phyloP scores from a whole-genome alignment of 139 green algal species.

The Mesotaenium endlicherianum region DNA sequence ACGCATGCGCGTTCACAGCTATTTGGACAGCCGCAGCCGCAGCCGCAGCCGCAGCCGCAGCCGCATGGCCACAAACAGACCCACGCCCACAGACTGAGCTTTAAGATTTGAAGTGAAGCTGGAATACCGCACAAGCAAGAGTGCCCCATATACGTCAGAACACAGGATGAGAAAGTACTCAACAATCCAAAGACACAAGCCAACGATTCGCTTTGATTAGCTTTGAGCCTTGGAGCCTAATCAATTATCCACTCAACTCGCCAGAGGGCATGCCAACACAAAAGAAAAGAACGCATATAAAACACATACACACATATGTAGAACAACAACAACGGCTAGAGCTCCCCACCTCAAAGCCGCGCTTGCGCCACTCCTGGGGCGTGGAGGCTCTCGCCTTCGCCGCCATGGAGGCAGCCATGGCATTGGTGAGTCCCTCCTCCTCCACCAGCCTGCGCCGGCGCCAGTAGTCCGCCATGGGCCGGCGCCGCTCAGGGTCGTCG shows the following conservation, averaged over 20 bases:
- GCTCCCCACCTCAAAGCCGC: background rate
- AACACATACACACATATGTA: no score
- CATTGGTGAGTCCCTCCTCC: background rate
- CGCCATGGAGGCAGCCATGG: slow-evolving; percentile 9
- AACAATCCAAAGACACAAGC: no score
- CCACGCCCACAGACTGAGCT: background rate
- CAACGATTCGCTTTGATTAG: no score
- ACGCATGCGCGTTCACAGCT: background rate
- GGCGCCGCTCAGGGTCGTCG: background rate
- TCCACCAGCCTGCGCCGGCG: background rate
- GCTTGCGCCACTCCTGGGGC: background rate
- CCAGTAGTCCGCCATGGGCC: slow-evolving; percentile 13
- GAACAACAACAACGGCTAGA: no score
- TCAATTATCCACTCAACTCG: no score
- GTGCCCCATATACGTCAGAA: no score
- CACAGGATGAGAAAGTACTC: no score
- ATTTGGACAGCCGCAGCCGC: background rate
- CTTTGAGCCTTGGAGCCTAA: no score
- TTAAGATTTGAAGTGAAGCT: background rate
- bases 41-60: background rate
- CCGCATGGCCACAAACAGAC: background rate
- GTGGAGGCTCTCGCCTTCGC: background rate
- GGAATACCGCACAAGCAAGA: no score
- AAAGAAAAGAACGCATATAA: no score
- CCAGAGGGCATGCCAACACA: no score